Conservation (phyloP, 345 rosid genomes). For the Limnanthes douglasii region DNA sequence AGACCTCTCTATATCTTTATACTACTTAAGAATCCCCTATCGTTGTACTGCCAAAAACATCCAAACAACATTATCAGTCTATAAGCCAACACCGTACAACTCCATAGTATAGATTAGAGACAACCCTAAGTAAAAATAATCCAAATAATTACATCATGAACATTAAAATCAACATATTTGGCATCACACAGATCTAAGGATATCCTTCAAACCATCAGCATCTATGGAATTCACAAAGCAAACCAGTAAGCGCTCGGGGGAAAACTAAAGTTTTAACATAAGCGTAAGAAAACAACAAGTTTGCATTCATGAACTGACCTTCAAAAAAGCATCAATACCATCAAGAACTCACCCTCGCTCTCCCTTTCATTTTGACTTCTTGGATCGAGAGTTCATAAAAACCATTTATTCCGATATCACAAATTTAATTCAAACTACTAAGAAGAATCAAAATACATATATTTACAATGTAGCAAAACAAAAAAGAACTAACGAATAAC, state of each 20-base stretch:
- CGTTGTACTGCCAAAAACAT: slow-evolving; percentile 9
- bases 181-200: slow-evolving; percentile 67
- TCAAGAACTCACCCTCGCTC: slow-evolving; percentile 42
- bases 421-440: slow-evolving; percentile 1
- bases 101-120: too few relatives aligned
- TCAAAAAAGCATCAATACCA: slow-evolving; percentile 43
- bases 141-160: slow-evolving; percentile 37
- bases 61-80: too few relatives aligned
- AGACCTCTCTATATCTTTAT: too few relatives aligned
- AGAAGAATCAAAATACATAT: too few relatives aligned
- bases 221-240: slow-evolving; percentile 14
- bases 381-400: slow-evolving; percentile 32
- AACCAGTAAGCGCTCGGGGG: not conserved
- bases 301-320: slow-evolving; percentile 18
- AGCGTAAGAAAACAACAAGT: not conserved
- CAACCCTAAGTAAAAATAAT: not conserved
- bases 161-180: slow-evolving; percentile 38
- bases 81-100: too few relatives aligned
- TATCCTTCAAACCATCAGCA: slow-evolving; percentile 53
- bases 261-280: slow-evolving; percentile 1
- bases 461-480: too few relatives aligned
- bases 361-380: slow-evolving; percentile 48
- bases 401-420: slow-evolving; percentile 7
- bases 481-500: slow-evolving; percentile 2
- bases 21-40: slow-evolving; percentile 21